Conservation (phyloP, 257 asterid species). For the Solanum clarkiae region DNA sequence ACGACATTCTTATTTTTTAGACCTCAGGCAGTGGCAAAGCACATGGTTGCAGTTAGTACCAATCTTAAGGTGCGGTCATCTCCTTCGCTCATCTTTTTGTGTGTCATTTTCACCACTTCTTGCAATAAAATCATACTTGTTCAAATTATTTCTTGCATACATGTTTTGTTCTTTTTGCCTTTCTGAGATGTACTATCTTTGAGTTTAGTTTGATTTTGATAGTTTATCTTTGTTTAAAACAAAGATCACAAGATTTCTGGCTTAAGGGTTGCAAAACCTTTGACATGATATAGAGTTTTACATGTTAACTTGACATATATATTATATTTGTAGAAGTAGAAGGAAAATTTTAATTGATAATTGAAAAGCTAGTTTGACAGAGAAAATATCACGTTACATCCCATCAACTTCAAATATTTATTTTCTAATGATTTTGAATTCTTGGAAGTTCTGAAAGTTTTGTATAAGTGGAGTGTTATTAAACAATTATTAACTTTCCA, state of each 20-base stretch:
- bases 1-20: slow-evolving; percentile 18
- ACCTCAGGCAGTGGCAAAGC: slow-evolving; percentile 96
- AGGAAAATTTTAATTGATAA: neutral
- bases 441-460: neutral
- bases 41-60: slow-evolving; percentile 99
- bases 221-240: neutral
- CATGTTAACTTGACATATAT: neutral
- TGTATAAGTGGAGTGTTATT: neutral
- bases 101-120: neutral
- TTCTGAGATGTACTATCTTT: neutral
- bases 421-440: neutral
- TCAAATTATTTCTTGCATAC: neutral
- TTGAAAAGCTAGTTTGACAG: neutral
- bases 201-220: neutral
- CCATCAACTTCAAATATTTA: neutral
- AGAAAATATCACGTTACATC: neutral
- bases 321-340: neutral
- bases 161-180: neutral
- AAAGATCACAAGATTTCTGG: neutral
- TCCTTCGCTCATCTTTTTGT: slow-evolving; percentile 2
- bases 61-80: slow-evolving; percentile 54
- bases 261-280: neutral
- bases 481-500: neutral
- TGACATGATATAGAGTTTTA: neutral
- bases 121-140: slow-evolving; percentile 3